Percentiles rank a stretch among this genome's conserved stretches.
Conservation (phyloP, 306 rosid genomes). For the Canavalia ensiformis region DNA sequence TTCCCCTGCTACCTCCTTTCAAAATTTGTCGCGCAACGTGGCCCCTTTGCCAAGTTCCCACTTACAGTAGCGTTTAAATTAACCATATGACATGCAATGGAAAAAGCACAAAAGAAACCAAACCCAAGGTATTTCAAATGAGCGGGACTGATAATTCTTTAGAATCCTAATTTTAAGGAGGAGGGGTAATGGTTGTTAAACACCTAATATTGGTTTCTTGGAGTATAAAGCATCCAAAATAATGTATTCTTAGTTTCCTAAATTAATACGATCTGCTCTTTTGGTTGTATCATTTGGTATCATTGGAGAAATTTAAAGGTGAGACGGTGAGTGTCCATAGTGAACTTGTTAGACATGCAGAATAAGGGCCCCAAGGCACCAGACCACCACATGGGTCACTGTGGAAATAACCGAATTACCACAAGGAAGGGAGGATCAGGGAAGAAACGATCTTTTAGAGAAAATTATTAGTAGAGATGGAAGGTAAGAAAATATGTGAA, state of each 20-base stretch:
- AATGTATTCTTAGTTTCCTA: neutral
- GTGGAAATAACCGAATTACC: constrained; percentile 1
- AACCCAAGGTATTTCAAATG: neutral
- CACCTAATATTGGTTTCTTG: neutral
- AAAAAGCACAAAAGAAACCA: neutral
- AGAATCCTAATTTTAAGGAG: neutral
- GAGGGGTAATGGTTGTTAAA: neutral
- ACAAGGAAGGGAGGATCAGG: neutral
- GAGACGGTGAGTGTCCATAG: neutral
- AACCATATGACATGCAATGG: neutral
- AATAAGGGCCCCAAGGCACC: neutral
- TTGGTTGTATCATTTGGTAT: neutral
- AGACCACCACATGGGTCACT: neutral
- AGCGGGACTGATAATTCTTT: neutral
- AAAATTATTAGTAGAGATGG: neutral
- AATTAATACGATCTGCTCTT: neutral
- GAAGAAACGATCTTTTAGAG: neutral
- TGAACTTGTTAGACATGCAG: constrained; percentile 1
- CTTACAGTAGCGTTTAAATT: neutral
- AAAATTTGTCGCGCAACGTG: neutral
- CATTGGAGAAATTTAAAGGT: neutral
- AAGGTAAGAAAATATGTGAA: neutral
- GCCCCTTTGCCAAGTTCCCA: neutral
- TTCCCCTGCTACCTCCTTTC: neutral
- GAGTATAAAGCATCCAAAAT: constrained; percentile 21